These are phyloP conservation scores for Colletotrichum sp. DNA, from an alignment of 2,329 filamentous ascomycete genomes.

Conservation along the genomic window DNA sequence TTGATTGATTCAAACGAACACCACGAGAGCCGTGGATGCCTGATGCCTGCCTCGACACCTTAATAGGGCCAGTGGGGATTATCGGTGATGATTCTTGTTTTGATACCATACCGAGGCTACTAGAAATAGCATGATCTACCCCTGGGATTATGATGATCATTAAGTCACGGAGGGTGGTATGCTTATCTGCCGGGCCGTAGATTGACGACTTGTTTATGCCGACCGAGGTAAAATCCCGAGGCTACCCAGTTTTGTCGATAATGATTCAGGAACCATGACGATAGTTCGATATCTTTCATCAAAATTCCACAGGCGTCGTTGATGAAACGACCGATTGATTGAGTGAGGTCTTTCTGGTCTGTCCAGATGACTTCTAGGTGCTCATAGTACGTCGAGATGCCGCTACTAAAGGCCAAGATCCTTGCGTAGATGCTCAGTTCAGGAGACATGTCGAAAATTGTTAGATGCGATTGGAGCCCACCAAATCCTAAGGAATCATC, in stretches of 20 bases:
- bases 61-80: not conserved
- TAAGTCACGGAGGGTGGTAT: not conserved
- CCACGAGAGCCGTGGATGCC: too few relatives aligned
- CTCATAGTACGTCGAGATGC: not conserved
- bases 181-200: not conserved
- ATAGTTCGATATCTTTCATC: not conserved
- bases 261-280: not conserved
- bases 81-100: not conserved
- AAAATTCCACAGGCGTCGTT: not conserved
- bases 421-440: not conserved
- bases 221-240: not conserved
- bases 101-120: not conserved
- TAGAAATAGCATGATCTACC: not conserved
- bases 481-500: not conserved
- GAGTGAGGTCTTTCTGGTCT: not conserved
- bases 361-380: not conserved
- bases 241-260: not conserved
- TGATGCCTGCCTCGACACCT: too few relatives aligned
- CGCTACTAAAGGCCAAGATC: not conserved
- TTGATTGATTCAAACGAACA: not conserved
- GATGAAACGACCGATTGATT: not conserved
- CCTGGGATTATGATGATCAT: not conserved
- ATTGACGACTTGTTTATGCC: not conserved
- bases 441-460: not conserved
- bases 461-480: slow-evolving; percentile 11